Evolutionary conservation across 73 alveolate genomes (phyloP), one percentile per base, ranked within the genome.

Genomic region (Paramecium tetraurelia): DNA sequence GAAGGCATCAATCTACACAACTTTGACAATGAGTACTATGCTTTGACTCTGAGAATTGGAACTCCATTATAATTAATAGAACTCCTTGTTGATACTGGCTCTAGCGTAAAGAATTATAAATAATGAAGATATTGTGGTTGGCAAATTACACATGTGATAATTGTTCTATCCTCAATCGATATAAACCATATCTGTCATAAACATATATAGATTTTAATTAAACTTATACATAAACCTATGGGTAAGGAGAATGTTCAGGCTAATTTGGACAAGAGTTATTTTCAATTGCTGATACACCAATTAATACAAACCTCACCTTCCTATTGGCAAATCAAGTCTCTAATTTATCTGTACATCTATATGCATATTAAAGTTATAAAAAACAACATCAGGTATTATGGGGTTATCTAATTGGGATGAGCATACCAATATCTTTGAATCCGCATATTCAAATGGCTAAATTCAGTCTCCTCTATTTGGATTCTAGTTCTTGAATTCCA

Each of bases 331-430:
- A 80, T 80, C 5, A 80, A 43, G 53, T 18, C 3, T 14, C 57
- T 31, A 31, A 48, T 24, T 80, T 80, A 18, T 21, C 3, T 41
- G 87, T 75, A 75, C 8, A 12, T 14, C 31, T 35, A 75, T 7
- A 29, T 14, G 2, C 14, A 35, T 29, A 75, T 35, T 10, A 2
- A 35, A 75, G 87, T 21, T 80, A 10, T 16, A 21, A 24, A 1
- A 9, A 80, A 9, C 41, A 14, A 48, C 75, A 20, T 80, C 90
- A 10, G 90, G 90, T 2, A 24, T 80, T 21, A 80, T 80, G 90
- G 90, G 90, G 2, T 43, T 80, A 24, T 41, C 76, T 21, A 80
- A 80, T 80, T 80, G 76, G 70, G 48, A 80, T 80, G 36, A 40
- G 5, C 46, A 80, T 20, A 4, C 10, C 7, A 80, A 43, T 18